Conservation (phyloP, 2,329 filamentous ascomycete genomes). For the Ceratocystis cacaofunesta region DNA sequence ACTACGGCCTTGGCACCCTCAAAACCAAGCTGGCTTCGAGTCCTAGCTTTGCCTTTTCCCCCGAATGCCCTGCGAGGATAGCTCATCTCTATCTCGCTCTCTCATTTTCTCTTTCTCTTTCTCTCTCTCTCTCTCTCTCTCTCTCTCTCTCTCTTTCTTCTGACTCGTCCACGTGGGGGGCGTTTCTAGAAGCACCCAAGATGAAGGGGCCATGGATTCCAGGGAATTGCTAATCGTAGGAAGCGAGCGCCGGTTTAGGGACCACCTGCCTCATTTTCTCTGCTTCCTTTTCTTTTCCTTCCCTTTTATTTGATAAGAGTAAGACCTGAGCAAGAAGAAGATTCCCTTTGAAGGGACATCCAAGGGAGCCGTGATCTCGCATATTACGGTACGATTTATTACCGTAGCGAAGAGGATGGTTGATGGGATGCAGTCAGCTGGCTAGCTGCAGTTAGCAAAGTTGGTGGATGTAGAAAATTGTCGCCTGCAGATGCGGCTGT, state of each 20-base stretch:
- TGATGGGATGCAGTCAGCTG: not conserved
- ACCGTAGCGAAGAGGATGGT: not conserved
- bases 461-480: not conserved
- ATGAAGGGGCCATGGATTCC: not conserved
- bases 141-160: not conserved
- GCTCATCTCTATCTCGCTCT: not conserved
- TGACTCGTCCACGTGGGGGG: not conserved
- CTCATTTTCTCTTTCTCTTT: too few relatives aligned
- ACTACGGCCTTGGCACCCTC: too few relatives aligned
- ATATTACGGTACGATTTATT: not conserved
- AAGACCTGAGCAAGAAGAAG: not conserved
- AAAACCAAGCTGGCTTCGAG: too few relatives aligned
- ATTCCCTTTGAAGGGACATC: not conserved
- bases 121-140: too few relatives aligned
- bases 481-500: not conserved
- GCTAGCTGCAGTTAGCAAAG: not conserved
- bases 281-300: not conserved
- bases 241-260: not conserved
- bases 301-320: not conserved
- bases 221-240: not conserved
- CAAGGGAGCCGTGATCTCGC: not conserved
- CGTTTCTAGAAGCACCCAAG: not conserved
- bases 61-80: not conserved
- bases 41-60: too few relatives aligned
- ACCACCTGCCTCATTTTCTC: not conserved